Conservation (phyloP, 2,329 filamentous ascomycete genomes). For the Diaporthe destruens region DNA sequence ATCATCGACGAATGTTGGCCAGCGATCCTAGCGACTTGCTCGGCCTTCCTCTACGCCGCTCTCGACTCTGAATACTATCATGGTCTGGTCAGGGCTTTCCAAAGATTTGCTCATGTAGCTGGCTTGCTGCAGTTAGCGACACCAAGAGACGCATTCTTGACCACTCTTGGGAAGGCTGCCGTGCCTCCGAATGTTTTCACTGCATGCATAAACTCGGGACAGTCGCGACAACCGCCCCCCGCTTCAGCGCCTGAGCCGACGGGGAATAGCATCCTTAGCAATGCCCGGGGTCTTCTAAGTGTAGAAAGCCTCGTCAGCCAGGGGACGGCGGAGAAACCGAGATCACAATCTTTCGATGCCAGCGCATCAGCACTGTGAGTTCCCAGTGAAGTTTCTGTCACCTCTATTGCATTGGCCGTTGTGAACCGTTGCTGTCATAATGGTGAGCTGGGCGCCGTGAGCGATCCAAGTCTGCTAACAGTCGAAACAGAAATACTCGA, state of each 20-base stretch:
- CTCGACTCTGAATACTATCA: conserved; percentile 96
- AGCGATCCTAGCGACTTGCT: conserved; percentile 92
- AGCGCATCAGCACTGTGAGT: conserved; percentile 63
- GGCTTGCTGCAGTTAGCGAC: conserved; percentile 87
- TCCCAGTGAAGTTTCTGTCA: background rate
- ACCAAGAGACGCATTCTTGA: conserved; percentile 93
- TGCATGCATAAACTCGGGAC: conserved; percentile 66
- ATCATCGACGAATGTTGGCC: conserved; percentile 97
- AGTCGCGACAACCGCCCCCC: conserved; percentile 57
- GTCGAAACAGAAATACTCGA: conserved; percentile 72
- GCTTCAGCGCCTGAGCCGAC: conserved; percentile 62
- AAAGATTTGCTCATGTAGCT: conserved; percentile 94
- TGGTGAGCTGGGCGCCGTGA: background rate
- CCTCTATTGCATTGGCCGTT: background rate
- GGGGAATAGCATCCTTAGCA: conserved; percentile 72
- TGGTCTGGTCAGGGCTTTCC: conserved; percentile 89
- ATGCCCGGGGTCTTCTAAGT: conserved; percentile 78
- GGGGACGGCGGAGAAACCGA: conserved; percentile 67
- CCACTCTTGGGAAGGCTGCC: conserved; percentile 91
- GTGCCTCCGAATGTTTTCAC: conserved; percentile 84
- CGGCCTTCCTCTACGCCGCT: conserved; percentile 92
- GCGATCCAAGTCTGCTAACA: background rate
- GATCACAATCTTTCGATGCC: conserved; percentile 70
- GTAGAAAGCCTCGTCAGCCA: conserved; percentile 78
- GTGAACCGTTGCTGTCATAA: background rate